Percentiles rank a stretch among this genome's conserved stretches.
These are phyloP conservation scores for Monascus ruber DNA, from an alignment of 2,329 filamentous ascomycete species.

Conservation along the genomic window DNA sequence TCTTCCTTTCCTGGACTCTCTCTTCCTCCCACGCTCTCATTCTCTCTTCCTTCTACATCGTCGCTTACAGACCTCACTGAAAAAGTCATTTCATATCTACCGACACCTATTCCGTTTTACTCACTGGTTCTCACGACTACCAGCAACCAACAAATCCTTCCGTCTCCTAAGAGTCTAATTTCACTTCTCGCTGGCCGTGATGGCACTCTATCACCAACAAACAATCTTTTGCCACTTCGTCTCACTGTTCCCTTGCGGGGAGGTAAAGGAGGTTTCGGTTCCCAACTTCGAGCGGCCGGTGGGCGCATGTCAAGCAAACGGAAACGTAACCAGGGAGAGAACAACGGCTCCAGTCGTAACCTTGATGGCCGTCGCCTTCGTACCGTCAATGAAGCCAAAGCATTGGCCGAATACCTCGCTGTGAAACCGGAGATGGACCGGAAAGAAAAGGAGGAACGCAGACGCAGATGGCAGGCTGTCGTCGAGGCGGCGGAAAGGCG, in stretches of 20 bases:
- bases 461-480: slow-evolving; percentile 73
- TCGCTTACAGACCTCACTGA: slow-evolving; percentile 57
- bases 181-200: slow-evolving; percentile 44
- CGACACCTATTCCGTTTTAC: slow-evolving; percentile 48
- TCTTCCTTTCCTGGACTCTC: slow-evolving; percentile 74
- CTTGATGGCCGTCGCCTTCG: slow-evolving; percentile 80
- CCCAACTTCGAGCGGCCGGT: slow-evolving; percentile 88
- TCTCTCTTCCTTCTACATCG: slow-evolving; percentile 58
- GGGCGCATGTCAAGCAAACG: slow-evolving; percentile 97
- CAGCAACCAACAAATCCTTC: slow-evolving; percentile 58
- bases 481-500: slow-evolving; percentile 73
- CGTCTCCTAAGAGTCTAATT: slow-evolving; percentile 43
- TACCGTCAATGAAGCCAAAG: slow-evolving; percentile 91
- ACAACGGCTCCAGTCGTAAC: slow-evolving; percentile 84
- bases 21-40: slow-evolving; percentile 67
- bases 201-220: slow-evolving; percentile 29
- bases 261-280: slow-evolving; percentile 96
- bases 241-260: slow-evolving; percentile 70
- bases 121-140: slow-evolving; percentile 68
- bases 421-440: slow-evolving; percentile 96
- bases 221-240: slow-evolving; percentile 70
- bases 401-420: slow-evolving; percentile 84
- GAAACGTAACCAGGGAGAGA: slow-evolving; percentile 70
- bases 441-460: slow-evolving; percentile 77
- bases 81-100: slow-evolving; percentile 43